phyloP scores from a whole-genome alignment of 257 asterid genomes.

The Voacanga thouarsii region DNA sequence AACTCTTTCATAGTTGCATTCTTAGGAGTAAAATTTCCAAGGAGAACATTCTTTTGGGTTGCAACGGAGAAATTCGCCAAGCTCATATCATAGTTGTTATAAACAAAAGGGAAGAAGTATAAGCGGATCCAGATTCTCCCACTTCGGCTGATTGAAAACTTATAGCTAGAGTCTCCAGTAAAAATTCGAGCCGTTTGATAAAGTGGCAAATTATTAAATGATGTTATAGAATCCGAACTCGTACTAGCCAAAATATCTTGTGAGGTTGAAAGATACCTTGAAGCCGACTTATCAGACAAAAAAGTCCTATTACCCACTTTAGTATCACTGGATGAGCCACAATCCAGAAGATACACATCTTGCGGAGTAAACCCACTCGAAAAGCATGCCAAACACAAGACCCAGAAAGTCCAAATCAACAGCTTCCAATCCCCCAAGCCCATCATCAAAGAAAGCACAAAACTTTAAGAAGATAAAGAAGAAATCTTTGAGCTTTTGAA shows the following conservation, averaged over 20 bases:
- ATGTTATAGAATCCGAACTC: slow-evolving; percentile 21
- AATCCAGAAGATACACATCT: slow-evolving; percentile 35
- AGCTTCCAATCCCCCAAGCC: slow-evolving; percentile 19
- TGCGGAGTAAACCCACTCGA: slow-evolving; percentile 37
- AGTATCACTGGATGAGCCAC: slow-evolving; percentile 40
- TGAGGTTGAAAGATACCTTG: slow-evolving; percentile 32
- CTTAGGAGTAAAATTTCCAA: slow-evolving; percentile 37
- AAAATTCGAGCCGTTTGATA: slow-evolving; percentile 44
- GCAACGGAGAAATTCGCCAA: slow-evolving; percentile 39
- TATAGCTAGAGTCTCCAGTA: slow-evolving; percentile 29
- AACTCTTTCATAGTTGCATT: slow-evolving; percentile 40
- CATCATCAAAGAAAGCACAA: slow-evolving; percentile 18
- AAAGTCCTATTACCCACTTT: slow-evolving; percentile 26
- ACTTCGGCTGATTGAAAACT: slow-evolving; percentile 25
- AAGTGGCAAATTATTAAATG: slow-evolving; percentile 21
- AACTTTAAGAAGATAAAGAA: slow-evolving; percentile 13
- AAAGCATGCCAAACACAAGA: slow-evolving; percentile 26
- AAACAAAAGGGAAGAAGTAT: slow-evolving; percentile 42
- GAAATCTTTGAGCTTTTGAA: slow-evolving; percentile 3
- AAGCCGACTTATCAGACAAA: slow-evolving; percentile 37
- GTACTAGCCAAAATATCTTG: slow-evolving; percentile 33
- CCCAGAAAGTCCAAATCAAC: slow-evolving; percentile 16
- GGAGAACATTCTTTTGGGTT: slow-evolving; percentile 33
- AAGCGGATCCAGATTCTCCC: slow-evolving; percentile 53
- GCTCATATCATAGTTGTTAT: slow-evolving; percentile 26